phyloP scores from a whole-genome alignment of 371 early-diverging fungal genomes.

The Actinomortierella wolfii region DNA sequence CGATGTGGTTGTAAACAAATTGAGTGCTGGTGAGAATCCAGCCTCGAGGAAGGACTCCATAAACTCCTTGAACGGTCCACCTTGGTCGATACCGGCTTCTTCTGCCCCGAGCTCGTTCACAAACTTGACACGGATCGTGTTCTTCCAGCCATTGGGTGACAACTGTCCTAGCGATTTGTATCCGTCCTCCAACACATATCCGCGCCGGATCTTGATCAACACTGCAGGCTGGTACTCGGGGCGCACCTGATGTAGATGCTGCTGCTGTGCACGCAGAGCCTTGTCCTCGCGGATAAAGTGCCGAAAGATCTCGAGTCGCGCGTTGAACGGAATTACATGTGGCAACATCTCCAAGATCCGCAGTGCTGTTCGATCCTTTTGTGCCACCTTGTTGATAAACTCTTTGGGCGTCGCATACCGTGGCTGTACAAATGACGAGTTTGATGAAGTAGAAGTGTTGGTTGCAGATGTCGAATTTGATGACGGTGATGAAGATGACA shows the following conservation, averaged over 20 bases:
- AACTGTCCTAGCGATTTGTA: slow-evolving; percentile 60
- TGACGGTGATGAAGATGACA: slow-evolving; percentile 17
- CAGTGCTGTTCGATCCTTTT: slow-evolving; percentile 61
- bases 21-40: slow-evolving; percentile 78
- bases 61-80: slow-evolving; percentile 95
- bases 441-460: slow-evolving; percentile 38
- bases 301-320: slow-evolving; percentile 82
- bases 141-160: slow-evolving; percentile 65
- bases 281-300: slow-evolving; percentile 69
- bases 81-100: slow-evolving; percentile 93
- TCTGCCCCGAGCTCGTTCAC: slow-evolving; percentile 75
- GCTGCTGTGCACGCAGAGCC: slow-evolving; percentile 19
- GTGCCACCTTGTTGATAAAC: slow-evolving; percentile 29
- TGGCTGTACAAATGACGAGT: slow-evolving; percentile 42
- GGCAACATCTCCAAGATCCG: slow-evolving; percentile 80
- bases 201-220: slow-evolving; percentile 69
- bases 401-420: slow-evolving; percentile 45
- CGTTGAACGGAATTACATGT: slow-evolving; percentile 84
- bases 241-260: slow-evolving; percentile 15
- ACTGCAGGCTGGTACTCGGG: slow-evolving; percentile 36
- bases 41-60: slow-evolving; percentile 74
- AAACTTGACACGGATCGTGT: slow-evolving; percentile 81
- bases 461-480: slow-evolving; percentile 16
- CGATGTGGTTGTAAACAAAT: slow-evolving; percentile 71
- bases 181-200: slow-evolving; percentile 83